phyloP scores from a whole-genome alignment of 306 rosid genomes.

The Citrullus amarus region DNA sequence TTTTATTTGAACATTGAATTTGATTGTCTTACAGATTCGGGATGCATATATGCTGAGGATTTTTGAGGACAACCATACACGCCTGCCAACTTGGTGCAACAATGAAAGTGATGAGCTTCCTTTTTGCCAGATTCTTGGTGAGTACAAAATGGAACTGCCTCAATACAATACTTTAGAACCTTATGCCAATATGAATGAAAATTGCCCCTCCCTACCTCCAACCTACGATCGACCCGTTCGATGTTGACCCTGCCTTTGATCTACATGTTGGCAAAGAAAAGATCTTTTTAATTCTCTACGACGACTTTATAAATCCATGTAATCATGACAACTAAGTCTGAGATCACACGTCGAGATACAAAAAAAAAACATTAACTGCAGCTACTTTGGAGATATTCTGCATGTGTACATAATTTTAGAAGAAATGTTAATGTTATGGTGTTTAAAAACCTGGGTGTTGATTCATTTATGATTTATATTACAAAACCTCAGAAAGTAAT shows the following conservation, averaged over 20 bases:
- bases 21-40: constrained; percentile 45
- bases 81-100: constrained; percentile 82
- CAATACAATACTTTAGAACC: constrained; percentile 70
- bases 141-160: constrained; percentile 83
- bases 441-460: not conserved
- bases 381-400: not conserved
- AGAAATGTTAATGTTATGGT: not conserved
- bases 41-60: constrained; percentile 85
- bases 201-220: constrained; percentile 88
- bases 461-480: not conserved
- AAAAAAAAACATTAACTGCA: not conserved
- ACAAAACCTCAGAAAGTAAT: not conserved
- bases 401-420: constrained; percentile 2
- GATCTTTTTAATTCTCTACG: not conserved
- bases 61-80: constrained; percentile 71
- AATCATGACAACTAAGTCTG: not conserved
- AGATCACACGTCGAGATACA: not conserved
- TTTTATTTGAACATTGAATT: not conserved
- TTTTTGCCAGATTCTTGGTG: constrained; percentile 97
- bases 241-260: constrained; percentile 22
- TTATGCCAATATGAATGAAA: constrained; percentile 82
- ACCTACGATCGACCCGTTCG: constrained; percentile 48
- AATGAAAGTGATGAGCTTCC: constrained; percentile 44
- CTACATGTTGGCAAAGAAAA: not conserved
- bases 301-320: not conserved